Percentiles rank a stretch among this genome's conserved stretches.
Conservation (phyloP, 192 early-diverging fungal species). For the Geranomyces variabilis region DNA sequence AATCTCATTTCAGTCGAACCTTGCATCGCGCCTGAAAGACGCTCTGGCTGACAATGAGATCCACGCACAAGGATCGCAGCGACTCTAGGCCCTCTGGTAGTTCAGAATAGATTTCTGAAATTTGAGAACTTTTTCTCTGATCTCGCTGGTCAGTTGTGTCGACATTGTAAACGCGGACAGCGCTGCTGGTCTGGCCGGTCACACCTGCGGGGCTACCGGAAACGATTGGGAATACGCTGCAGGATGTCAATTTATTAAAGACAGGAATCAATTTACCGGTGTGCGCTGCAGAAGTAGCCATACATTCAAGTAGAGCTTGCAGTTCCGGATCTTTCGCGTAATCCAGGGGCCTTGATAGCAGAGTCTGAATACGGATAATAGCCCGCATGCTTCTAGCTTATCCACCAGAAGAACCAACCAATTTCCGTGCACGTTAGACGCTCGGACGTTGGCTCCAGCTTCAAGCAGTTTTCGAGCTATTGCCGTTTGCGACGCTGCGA, state of each 20-base stretch:
- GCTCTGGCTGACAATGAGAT: conserved; percentile 40
- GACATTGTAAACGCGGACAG: not conserved
- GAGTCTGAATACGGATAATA: not conserved
- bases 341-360: conserved; percentile 30
- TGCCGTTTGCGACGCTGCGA: conserved; percentile 11
- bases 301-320: conserved; percentile 10
- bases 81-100: conserved; percentile 34
- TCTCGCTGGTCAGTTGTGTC: not conserved
- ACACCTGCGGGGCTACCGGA: conserved; percentile 3
- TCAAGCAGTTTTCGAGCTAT: conserved; percentile 25
- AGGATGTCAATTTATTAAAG: not conserved
- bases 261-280: too few species aligned
- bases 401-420: too few species aligned
- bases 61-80: conserved; percentile 30
- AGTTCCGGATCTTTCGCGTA: conserved; percentile 22
- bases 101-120: conserved; percentile 29
- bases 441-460: conserved; percentile 20
- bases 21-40: conserved; percentile 47
- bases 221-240: not conserved
- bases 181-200: not conserved
- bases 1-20: conserved; percentile 22
- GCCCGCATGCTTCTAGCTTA: not conserved
- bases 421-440: conserved; percentile 24
- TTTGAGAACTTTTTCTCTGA: conserved; percentile 25
- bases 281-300: not conserved